A percentile compares a stretch with the other conserved stretches of the same genome.
Evolutionary conservation across 1,139 yeast genomes (phyloP).

Genomic region (Scheffersomyces lignicola): DNA sequence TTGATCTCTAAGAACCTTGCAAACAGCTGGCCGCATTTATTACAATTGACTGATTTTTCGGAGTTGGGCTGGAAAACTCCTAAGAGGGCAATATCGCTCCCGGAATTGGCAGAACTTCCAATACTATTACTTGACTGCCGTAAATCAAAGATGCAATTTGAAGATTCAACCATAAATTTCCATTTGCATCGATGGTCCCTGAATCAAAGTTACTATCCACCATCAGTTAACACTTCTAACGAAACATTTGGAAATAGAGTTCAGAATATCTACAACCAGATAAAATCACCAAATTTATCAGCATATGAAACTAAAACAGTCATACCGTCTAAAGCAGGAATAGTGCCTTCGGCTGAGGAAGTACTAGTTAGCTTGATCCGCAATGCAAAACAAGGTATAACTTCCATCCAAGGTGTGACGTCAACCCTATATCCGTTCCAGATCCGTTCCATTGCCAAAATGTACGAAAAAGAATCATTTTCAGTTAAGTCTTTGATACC

Average conservation of each 20-base stretch:
- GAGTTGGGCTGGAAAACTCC: neutral
- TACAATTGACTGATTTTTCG: constrained; percentile 16
- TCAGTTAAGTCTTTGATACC: constrained; percentile 42
- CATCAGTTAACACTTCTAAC: neutral
- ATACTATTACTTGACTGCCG: neutral
- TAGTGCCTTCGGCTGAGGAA: constrained; percentile 20
- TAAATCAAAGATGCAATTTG: neutral
- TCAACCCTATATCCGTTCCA: constrained; percentile 59
- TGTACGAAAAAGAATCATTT: constrained; percentile 53
- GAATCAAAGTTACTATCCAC: constrained; percentile 8
- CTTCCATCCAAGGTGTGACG: constrained; percentile 46
- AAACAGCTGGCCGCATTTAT: constrained; percentile 29
- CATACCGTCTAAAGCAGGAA: constrained; percentile 5
- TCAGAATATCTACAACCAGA: constrained; percentile 34
- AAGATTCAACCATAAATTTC: constrained; percentile 6
- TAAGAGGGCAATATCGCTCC: neutral
- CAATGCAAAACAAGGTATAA: constrained; percentile 14
- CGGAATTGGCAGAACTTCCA: no score
- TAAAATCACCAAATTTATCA: constrained; percentile 40
- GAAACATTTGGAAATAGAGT: constrained; percentile 21
- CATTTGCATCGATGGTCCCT: constrained; percentile 25
- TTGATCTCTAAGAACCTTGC: constrained; percentile 28
- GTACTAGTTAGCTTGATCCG: constrained; percentile 16
- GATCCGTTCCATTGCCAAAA: constrained; percentile 54
- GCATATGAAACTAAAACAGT: constrained; percentile 13